These are phyloP conservation scores for Boletus rex-veris DNA, from an alignment of 768 basidiomycete genomes.

Conservation along the genomic window DNA sequence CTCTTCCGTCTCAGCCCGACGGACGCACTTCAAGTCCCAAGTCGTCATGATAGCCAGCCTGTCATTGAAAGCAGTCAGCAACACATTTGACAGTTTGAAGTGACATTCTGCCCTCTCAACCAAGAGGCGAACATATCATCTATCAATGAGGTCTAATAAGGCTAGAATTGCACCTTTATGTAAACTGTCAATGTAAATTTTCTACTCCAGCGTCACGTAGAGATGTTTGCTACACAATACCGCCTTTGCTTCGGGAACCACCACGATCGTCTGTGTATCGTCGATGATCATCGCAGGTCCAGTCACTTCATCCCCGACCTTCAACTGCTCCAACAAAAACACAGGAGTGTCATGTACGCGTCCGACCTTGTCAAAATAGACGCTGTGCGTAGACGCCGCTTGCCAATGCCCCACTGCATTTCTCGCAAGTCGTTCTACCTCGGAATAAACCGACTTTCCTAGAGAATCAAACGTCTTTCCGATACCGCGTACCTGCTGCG, in stretches of 20 bases:
- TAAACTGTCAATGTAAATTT: neutral
- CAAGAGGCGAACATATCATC: neutral
- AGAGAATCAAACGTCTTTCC: constrained; percentile 86
- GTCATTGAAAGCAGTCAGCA: neutral
- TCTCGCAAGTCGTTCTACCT: constrained; percentile 55
- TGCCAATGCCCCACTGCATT: constrained; percentile 37
- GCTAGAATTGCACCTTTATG: neutral
- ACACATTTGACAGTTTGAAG: neutral
- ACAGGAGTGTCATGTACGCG: constrained; percentile 79
- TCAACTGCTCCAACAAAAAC: constrained; percentile 62
- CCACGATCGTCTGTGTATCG: constrained; percentile 90
- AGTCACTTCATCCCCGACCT: constrained; percentile 64
- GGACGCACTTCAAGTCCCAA: neutral
- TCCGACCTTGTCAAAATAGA: constrained; percentile 81
- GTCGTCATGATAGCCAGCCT: neutral
- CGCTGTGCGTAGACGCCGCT: constrained; percentile 55
- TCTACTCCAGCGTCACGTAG: constrained; percentile 43
- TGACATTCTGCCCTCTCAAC: neutral
- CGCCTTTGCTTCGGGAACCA: constrained; percentile 70
- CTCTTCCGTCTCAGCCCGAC: neutral
- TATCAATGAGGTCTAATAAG: neutral
- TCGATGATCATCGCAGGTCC: constrained; percentile 96
- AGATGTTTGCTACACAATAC: constrained; percentile 69
- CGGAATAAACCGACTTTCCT: constrained; percentile 74
- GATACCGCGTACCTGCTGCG: constrained; percentile 70